Evolutionary conservation across 345 rosid genomes (phyloP).

Genomic region (Excoecaria cochinchinensis): DNA sequence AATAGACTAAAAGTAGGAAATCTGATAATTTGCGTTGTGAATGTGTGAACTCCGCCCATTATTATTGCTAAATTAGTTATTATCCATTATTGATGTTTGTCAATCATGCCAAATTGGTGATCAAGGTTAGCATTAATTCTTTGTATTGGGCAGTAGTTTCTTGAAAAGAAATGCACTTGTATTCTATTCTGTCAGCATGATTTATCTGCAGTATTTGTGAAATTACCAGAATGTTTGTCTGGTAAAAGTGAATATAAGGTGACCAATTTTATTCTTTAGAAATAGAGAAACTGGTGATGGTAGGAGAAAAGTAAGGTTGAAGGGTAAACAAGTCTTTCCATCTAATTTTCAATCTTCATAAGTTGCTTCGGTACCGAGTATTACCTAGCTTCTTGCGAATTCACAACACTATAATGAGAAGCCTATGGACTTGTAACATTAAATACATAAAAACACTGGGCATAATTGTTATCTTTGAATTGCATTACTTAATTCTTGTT

Average conservation of each 20-base stretch:
- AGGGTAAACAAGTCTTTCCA: no score
- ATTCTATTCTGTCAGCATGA: not conserved
- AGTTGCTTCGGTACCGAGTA: no score
- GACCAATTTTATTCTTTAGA: no score
- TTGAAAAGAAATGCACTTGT: not conserved
- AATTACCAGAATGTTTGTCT: no score
- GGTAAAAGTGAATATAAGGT: no score
- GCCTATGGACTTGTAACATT: constrained; percentile 12
- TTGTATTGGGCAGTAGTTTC: not conserved
- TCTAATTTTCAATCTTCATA: no score
- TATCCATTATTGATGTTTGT: not conserved
- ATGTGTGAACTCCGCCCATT: not conserved
- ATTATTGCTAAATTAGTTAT: not conserved
- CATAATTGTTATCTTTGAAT: not conserved
- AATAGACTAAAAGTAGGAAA: not conserved
- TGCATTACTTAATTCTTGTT: constrained; percentile 76
- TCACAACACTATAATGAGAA: constrained; percentile 25
- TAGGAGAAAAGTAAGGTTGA: no score
- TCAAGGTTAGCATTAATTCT: not conserved
- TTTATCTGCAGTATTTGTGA: no score
- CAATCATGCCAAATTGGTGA: not conserved
- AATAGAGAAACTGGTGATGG: no score
- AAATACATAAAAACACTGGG: not conserved
- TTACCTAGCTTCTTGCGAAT: not conserved
- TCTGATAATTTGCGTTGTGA: not conserved